These are phyloP conservation scores for Nicotiana otophora DNA, from an alignment of 257 asterid species.

Conservation along the genomic window DNA sequence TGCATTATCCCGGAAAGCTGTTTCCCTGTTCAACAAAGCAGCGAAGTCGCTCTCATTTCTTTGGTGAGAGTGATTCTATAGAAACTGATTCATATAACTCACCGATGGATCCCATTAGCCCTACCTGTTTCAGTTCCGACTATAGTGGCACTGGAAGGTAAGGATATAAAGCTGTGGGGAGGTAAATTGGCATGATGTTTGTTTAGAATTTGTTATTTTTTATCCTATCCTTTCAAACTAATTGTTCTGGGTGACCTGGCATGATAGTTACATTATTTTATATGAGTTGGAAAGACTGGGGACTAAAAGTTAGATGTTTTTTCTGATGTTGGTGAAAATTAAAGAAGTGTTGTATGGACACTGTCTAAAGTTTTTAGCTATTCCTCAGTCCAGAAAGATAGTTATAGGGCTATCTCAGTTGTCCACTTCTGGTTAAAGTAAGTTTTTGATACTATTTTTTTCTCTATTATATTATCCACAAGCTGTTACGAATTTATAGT, in stretches of 20 bases:
- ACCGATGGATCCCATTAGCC: constrained; percentile 81
- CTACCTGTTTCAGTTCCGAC: constrained; percentile 51
- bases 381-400: not conserved
- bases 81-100: constrained; percentile 79
- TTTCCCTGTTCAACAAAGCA: constrained; percentile 64
- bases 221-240: not conserved
- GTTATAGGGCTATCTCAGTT: constrained; percentile 1
- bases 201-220: not conserved
- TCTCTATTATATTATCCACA: not conserved
- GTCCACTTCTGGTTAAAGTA: not conserved
- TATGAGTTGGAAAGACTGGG: not conserved
- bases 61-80: constrained; percentile 72
- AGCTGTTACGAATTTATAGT: not conserved
- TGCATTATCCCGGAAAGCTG: constrained; percentile 77
- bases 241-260: constrained; percentile 3
- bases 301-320: constrained; percentile 1
- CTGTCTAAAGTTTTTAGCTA: not conserved
- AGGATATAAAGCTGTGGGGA: constrained; percentile 13
- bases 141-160: constrained; percentile 72
- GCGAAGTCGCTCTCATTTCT: constrained; percentile 55
- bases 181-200: not conserved
- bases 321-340: not conserved
- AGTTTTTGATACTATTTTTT: not conserved
- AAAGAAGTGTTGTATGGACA: not conserved
- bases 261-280: not conserved